phyloP scores from a whole-genome alignment of 768 basidiomycete species.

The Leccinum barrowsii region DNA sequence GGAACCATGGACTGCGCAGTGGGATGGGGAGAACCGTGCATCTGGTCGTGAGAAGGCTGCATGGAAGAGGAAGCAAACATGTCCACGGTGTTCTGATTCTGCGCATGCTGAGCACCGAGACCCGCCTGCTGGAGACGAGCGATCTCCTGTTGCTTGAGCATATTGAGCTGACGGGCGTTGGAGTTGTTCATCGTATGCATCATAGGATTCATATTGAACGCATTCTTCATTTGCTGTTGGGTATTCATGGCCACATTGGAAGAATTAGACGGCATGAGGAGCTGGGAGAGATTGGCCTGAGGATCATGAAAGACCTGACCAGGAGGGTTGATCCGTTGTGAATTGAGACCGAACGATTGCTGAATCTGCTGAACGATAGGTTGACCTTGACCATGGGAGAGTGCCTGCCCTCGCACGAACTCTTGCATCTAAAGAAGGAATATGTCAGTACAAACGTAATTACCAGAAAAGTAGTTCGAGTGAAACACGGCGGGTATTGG shows the following conservation, averaged over 20 bases:
- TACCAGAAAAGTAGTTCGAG: conserved; percentile 3
- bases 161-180: conserved; percentile 38
- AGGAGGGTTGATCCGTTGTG: conserved; percentile 37
- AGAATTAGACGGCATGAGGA: conserved; percentile 38
- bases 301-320: conserved; percentile 37
- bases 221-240: conserved; percentile 31
- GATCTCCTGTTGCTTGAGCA: conserved; percentile 42
- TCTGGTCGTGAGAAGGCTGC: conserved; percentile 36
- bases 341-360: conserved; percentile 39
- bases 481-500: conserved; percentile 4
- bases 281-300: conserved; percentile 25
- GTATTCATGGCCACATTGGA: conserved; percentile 37
- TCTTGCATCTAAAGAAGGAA: conserved; percentile 41
- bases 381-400: conserved; percentile 40
- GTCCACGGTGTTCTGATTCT: conserved; percentile 40
- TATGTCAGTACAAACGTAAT: conserved; percentile 24
- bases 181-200: conserved; percentile 34
- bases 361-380: conserved; percentile 38
- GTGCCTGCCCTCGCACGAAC: conserved; percentile 39
- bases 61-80: conserved; percentile 49
- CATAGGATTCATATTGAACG: conserved; percentile 35
- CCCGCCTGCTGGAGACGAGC: conserved; percentile 32
- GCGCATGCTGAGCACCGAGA: conserved; percentile 32
- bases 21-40: conserved; percentile 50
- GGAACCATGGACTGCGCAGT: conserved; percentile 21